Conservation (phyloP, 202 grass and related monocot species). For the Panicum hallii region DNA sequence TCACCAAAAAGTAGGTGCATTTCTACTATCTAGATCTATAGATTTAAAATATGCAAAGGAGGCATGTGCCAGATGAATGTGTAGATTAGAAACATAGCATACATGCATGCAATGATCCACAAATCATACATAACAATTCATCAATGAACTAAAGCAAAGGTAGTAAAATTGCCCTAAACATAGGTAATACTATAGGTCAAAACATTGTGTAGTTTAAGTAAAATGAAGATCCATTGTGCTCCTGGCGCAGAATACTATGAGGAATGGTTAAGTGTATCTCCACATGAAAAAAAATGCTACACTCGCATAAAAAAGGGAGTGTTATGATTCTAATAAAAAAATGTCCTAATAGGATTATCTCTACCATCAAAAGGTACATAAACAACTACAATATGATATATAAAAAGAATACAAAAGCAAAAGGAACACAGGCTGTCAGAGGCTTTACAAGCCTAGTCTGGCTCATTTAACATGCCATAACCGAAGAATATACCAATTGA, state of each 20-base stretch:
- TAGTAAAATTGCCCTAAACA: background rate
- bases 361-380: background rate
- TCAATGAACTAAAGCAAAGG: background rate
- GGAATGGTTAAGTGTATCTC: background rate
- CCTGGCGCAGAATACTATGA: background rate
- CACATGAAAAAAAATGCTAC: background rate
- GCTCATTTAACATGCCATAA: background rate
- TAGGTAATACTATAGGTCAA: background rate
- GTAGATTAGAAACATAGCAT: background rate
- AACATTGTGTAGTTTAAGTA: background rate
- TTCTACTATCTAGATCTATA: conserved; percentile 11
- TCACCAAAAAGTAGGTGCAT: conserved; percentile 18
- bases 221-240: background rate
- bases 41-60: background rate
- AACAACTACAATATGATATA: background rate
- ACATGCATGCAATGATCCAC: conserved; percentile 1
- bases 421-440: background rate
- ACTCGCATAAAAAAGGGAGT: background rate
- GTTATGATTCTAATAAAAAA: background rate
- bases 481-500: background rate
- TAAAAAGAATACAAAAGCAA: background rate
- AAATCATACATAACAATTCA: background rate
- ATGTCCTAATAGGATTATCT: background rate
- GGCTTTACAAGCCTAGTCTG: background rate
- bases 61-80: conserved; percentile 3